A percentile compares a stretch with the other conserved stretches of the same genome.
phyloP scores from a whole-genome alignment of 2,329 filamentous ascomycete species.

The Fusarium foetens region DNA sequence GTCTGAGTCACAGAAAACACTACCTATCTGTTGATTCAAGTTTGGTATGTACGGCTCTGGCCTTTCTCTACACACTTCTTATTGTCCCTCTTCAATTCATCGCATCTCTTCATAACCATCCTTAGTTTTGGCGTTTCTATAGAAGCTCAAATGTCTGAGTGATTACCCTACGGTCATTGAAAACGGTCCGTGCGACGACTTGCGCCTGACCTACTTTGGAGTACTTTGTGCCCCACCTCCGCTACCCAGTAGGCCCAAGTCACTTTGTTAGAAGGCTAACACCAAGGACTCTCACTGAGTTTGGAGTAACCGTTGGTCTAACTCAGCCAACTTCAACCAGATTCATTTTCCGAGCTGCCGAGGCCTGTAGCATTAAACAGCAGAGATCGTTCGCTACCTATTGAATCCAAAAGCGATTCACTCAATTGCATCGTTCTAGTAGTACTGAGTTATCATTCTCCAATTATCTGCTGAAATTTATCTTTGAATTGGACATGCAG shows the following conservation, averaged over 20 bases:
- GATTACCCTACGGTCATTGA: neutral
- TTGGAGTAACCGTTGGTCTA: neutral
- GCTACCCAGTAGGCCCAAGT: accelerated
- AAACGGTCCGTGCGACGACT: accelerated
- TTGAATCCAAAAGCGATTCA: accelerated
- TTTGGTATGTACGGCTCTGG: accelerated
- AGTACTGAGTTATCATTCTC: accelerated
- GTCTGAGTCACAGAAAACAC: neutral
- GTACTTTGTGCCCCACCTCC: accelerated
- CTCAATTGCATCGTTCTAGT: neutral
- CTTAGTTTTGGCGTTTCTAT: neutral
- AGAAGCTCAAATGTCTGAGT: too few species aligned
- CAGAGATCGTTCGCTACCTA: neutral
- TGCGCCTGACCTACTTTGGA: accelerated
- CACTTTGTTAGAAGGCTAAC: neutral
- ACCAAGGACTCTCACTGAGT: neutral
- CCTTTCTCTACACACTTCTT: accelerated
- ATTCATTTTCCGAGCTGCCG: accelerated
- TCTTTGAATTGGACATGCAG: accelerated
- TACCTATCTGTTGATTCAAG: accelerated
- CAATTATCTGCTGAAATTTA: too few species aligned
- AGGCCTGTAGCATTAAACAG: too few species aligned
- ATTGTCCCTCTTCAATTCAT: neutral
- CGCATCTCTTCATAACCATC: neutral
- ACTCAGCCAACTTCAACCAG: neutral